Evolutionary conservation across 306 rosid genomes (phyloP).

Genomic region (Rosa persica): DNA sequence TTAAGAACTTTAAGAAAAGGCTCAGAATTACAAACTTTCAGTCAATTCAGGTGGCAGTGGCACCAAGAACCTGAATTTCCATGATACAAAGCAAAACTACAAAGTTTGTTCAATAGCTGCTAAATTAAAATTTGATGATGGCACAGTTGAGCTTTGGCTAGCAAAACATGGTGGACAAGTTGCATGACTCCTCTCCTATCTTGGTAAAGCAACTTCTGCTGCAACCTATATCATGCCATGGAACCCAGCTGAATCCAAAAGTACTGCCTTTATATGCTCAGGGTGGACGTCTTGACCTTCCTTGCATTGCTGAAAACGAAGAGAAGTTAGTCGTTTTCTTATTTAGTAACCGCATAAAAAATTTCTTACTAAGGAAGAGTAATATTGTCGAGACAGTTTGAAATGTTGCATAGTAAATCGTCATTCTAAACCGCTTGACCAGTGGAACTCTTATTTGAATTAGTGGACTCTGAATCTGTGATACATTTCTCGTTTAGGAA

Average conservation of each 20-base stretch:
- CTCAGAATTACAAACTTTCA: background rate
- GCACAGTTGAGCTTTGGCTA: conserved; percentile 6
- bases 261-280: conserved; percentile 81
- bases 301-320: conserved; percentile 69
- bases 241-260: conserved; percentile 75
- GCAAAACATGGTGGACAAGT: background rate
- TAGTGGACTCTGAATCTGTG: background rate
- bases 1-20: background rate
- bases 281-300: conserved; percentile 75
- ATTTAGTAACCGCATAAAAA: background rate
- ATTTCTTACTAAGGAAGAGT: background rate
- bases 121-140: conserved; percentile 3
- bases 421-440: background rate
- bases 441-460: background rate
- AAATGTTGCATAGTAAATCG: background rate
- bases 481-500: background rate
- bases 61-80: conserved; percentile 8
- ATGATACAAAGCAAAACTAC: conserved; percentile 1
- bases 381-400: background rate
- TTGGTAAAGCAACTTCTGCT: conserved; percentile 9
- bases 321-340: background rate
- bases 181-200: background rate
- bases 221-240: conserved; percentile 52
- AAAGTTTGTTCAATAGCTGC: conserved; percentile 7
- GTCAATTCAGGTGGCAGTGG: conserved; percentile 18